These are phyloP conservation scores for Amylocystis lapponica DNA, from an alignment of 768 basidiomycete species.

Conservation along the genomic window DNA sequence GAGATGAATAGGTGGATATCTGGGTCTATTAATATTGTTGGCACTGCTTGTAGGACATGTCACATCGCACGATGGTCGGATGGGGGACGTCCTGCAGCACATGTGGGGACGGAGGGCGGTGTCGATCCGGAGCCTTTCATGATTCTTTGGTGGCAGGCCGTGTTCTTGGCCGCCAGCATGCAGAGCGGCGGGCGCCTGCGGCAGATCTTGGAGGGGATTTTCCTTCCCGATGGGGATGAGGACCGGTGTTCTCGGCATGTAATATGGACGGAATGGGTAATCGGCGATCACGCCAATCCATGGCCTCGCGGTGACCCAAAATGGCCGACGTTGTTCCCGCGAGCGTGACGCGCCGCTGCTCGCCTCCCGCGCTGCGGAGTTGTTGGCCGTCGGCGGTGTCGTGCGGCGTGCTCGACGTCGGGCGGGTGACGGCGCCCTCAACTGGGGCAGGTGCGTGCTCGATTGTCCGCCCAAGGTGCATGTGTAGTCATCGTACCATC, in stretches of 20 bases:
- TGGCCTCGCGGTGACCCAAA: neutral
- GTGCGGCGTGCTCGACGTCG: neutral
- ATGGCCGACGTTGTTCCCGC: slow-evolving; percentile 1
- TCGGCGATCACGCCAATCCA: slow-evolving; percentile 6
- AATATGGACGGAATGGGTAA: neutral
- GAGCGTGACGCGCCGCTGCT: neutral
- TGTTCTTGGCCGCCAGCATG: neutral
- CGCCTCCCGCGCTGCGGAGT: neutral
- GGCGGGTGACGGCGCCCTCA: neutral
- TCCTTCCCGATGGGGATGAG: neutral
- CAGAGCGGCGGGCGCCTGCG: neutral
- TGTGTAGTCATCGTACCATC: no score
- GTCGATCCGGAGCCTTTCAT: neutral
- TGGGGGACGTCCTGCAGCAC: no score
- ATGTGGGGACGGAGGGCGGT: neutral
- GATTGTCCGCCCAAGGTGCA: neutral
- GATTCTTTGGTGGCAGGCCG: neutral
- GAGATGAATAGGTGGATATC: neutral
- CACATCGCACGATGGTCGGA: no score
- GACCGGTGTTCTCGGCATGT: slow-evolving; percentile 1
- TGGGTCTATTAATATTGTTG: no score
- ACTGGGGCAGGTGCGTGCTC: neutral
- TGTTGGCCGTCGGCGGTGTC: neutral
- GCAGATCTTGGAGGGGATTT: slow-evolving; percentile 1
- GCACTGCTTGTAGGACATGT: no score